These are phyloP conservation scores for Cercospora nicotianae DNA, from an alignment of 2,329 filamentous ascomycete species.

Conservation along the genomic window DNA sequence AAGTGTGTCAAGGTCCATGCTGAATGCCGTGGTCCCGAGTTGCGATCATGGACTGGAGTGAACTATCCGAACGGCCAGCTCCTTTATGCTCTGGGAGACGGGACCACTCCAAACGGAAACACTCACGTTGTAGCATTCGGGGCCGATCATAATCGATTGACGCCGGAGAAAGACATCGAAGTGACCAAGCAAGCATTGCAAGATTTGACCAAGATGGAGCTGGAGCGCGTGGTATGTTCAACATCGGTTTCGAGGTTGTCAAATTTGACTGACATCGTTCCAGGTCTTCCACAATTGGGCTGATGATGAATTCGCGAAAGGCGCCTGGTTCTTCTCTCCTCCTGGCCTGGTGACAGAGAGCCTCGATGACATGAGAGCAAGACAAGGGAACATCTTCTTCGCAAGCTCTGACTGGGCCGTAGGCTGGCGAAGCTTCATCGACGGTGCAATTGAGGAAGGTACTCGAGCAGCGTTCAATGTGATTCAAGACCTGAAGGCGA, in stretches of 20 bases:
- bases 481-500: background rate
- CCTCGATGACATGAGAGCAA: background rate
- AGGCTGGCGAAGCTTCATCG: background rate
- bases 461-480: background rate
- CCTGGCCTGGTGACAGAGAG: background rate
- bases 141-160: background rate
- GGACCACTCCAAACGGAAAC: background rate
- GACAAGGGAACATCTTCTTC: background rate
- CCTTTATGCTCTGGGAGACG: background rate
- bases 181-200: background rate
- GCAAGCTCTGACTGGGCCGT: background rate
- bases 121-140: background rate
- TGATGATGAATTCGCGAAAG: background rate
- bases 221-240: background rate
- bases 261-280: background rate
- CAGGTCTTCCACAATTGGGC: background rate
- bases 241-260: background rate
- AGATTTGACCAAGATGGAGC: background rate
- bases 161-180: background rate
- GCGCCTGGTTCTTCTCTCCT: background rate
- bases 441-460: background rate
- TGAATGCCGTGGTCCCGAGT: background rate
- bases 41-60: background rate
- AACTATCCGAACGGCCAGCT: background rate
- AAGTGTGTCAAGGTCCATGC: background rate